Evolutionary conservation across 371 early-diverging fungal genomes (phyloP).

Genomic region (Lichtheimia hyalospora): DNA sequence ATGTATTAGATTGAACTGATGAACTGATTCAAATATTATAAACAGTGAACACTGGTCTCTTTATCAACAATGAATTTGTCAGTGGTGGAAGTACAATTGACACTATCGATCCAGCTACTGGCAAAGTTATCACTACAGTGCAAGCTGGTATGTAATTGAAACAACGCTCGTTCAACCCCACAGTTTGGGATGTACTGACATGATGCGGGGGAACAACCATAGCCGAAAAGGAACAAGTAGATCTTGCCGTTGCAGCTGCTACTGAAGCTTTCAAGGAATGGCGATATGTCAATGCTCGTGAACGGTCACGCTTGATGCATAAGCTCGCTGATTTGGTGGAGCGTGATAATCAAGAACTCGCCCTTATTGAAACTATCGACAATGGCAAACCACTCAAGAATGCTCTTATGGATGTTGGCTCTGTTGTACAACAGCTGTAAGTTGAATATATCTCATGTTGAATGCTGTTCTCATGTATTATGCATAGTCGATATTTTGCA

Average conservation of each 20-base stretch:
- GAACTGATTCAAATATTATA: background rate
- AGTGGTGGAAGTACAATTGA: constrained; percentile 40
- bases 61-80: constrained; percentile 57
- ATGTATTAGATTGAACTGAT: too few species aligned
- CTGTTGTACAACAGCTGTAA: constrained; percentile 24
- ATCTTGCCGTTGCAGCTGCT: constrained; percentile 50
- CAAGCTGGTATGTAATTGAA: constrained; percentile 33
- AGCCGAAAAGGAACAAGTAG: constrained; percentile 46
- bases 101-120: constrained; percentile 45
- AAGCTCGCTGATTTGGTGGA: constrained; percentile 49
- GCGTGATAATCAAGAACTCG: constrained; percentile 38
- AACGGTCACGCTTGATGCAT: constrained; percentile 44
- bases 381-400: constrained; percentile 45
- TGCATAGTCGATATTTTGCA: constrained; percentile 73
- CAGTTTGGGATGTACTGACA: background rate
- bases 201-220: background rate
- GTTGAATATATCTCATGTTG: background rate
- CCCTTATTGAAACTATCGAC: constrained; percentile 44
- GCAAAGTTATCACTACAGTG: constrained; percentile 38
- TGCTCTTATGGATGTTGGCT: constrained; percentile 52
- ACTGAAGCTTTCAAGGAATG: constrained; percentile 45
- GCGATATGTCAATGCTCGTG: constrained; percentile 21
- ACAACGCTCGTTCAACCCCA: too few species aligned
- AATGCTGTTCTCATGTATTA: background rate
- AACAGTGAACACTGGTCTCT: constrained; percentile 51